Base-by-base conservation (phyloP, 2,329 filamentous ascomycete genomes). In the Ophiostoma ips region DNA sequence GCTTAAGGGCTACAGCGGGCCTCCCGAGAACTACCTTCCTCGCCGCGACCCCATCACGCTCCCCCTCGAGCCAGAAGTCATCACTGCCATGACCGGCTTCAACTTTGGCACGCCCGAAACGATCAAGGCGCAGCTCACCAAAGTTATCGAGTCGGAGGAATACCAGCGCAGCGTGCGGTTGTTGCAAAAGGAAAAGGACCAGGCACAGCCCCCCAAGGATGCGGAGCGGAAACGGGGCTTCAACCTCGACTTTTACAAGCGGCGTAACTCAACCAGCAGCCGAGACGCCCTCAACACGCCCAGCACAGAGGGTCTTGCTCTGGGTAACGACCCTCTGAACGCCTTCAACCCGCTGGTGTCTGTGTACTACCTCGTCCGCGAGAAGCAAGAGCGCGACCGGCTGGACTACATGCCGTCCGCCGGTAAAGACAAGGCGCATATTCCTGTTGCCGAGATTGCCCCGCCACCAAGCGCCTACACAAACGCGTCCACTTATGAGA, bases 11-110 rank as follows among this genome's bases (percentile, higher is more conserved):
- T 96, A 88, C 64, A 84, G 75, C 60, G 79, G 78, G 2, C 81
- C 88, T 9, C 89, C 89, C 0, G 92, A 96, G 54, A 98, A 95
- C 60, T 87, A 85, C 56, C 71, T 98, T 2, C 89, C 89, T 3
- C 66, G 71, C 31, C 83, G 92, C 46, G 90, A 95, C 58, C 87
- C 92, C 2, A 66, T 96, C n/a, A 77, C 84, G 35, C 70, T 94
- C 13, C 89, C 90, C 6, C 69, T 98, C 10, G 90, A 96, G 61
- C 71, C 76, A 2, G 82, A 85, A 40, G 83, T 96, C 5, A 78
- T 98, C 51, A 79, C 87, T 46, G 89, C 86, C 58, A 98, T 98
- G 92, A 94, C 88, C 21, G 92, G 92, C 2, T 98, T 98, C 64
- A 94, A 96, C 64, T 98, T 96, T 68, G 92, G 92, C 1, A 76